These are phyloP conservation scores for Scheffersomyces ergatensis DNA, from an alignment of 805 yeast genomes.

Conservation along the genomic window DNA sequence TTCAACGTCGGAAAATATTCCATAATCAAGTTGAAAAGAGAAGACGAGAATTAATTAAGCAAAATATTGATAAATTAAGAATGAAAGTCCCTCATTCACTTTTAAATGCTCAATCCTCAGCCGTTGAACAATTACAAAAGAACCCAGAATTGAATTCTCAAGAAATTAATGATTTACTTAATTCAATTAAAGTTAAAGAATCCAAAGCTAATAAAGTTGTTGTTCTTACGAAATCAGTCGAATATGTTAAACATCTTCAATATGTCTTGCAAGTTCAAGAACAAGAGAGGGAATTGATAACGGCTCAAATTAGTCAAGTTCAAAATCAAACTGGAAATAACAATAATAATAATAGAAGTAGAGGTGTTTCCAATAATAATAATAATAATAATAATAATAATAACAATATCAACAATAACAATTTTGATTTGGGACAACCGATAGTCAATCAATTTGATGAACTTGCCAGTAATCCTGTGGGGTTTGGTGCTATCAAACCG, in stretches of 20 bases:
- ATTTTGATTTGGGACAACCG: neutral
- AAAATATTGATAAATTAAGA: constrained; percentile 81
- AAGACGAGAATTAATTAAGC: constrained; percentile 87
- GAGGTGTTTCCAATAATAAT: neutral
- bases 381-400: neutral
- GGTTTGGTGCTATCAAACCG: neutral
- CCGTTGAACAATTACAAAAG: constrained; percentile 41
- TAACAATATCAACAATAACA: neutral
- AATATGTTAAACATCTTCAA: constrained; percentile 67
- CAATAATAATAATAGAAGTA: neutral
- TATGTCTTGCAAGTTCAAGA: constrained; percentile 60
- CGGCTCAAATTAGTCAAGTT: neutral
- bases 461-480: neutral
- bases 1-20: constrained; percentile 77
- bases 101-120: constrained; percentile 45
- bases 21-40: constrained; percentile 95
- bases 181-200: constrained; percentile 52
- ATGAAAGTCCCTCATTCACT: constrained; percentile 75
- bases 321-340: neutral
- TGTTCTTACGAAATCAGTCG: constrained; percentile 74
- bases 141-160: constrained; percentile 23
- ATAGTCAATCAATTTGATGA: neutral
- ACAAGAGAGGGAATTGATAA: constrained; percentile 27
- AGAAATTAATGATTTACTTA: constrained; percentile 34
- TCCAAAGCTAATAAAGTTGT: constrained; percentile 81